Evolutionary conservation across 2,329 filamentous ascomycete genomes (phyloP), one percentile per base, ranked within the genome.

Genomic region (Esteya vermicola): DNA sequence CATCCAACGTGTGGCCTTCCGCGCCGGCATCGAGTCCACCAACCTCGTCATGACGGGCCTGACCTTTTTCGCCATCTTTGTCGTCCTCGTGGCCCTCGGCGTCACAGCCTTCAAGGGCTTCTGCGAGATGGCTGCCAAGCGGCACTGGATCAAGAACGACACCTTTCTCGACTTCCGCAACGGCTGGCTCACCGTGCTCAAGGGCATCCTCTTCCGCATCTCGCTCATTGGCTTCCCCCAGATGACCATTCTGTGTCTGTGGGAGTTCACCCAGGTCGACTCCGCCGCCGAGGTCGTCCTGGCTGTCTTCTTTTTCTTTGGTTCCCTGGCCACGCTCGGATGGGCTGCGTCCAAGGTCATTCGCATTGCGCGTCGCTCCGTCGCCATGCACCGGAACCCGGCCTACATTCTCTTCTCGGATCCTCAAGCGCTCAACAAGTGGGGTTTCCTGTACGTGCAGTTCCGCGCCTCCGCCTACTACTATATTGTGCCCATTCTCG

Each of bases 381-480:
- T 88, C 47, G 62, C 70, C 37, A 85, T 91, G 75, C 85, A 93
- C 71, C 85, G 85, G 63, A 93, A 91, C 61, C 83, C 85, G 16
- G 85, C 84, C 30, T 91, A 91, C 58, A 89, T 91, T 51, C 75
- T 93, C 43, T 93, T 88, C 64, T 91, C 85, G 8, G 85, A 93
- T 54, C 81, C 84, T 4, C 71, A 81, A 42, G 78, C 81, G 38
- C 68, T 93, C 48, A 91, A 93, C 72, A 88, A 91, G 61, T 93
- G 85, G 85, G 85, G 85, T 26, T 93, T 93, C 66, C 67, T 93
- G 41, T 93, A 93, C 56, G 81, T 93, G 37, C 85, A 89, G 55
- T 93, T 88, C 68, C 80, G 85, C 54, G 85, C 85, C 26, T 85
- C 83, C 6, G 81, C 83, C 18, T 91, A 91, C 69, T 91, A 85